These are phyloP conservation scores for Nannizziopsis barbatae DNA, from an alignment of 2,329 filamentous ascomycete genomes.

Conservation along the genomic window DNA sequence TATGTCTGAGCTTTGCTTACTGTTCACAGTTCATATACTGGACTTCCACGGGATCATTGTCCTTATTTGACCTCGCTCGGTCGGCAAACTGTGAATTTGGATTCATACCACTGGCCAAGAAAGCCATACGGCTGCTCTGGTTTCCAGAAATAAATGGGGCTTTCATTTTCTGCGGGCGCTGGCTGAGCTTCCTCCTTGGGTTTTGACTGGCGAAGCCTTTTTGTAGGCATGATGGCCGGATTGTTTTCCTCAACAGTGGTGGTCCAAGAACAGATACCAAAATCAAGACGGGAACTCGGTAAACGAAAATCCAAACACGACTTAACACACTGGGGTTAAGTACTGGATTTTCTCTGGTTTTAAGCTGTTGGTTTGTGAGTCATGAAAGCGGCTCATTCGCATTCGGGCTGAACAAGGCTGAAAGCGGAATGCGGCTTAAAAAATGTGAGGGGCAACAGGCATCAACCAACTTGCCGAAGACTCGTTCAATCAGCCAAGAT, in stretches of 20 bases:
- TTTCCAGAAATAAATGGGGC: slow-evolving; percentile 19
- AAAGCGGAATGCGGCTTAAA: too few species aligned
- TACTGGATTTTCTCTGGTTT: too few species aligned
- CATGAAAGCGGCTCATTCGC: too few species aligned
- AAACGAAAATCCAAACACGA: not conserved
- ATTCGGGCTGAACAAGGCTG: too few species aligned
- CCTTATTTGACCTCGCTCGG: not conserved
- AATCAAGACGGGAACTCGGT: too few species aligned
- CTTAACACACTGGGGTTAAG: not conserved
- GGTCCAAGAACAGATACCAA: too few species aligned
- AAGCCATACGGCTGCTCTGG: slow-evolving; percentile 18
- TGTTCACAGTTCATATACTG: slow-evolving; percentile 17
- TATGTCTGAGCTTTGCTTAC: slow-evolving; percentile 9
- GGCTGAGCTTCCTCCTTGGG: not conserved
- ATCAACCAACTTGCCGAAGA: too few species aligned
- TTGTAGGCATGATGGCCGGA: not conserved
- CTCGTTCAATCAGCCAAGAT: too few species aligned
- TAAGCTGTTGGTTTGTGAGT: too few species aligned
- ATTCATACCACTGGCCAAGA: slow-evolving; percentile 19
- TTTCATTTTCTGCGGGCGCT: not conserved
- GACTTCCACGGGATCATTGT: slow-evolving; percentile 2
- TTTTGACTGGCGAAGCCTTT: slow-evolving; percentile 1
- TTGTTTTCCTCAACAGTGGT: not conserved
- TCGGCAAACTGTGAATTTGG: slow-evolving; percentile 14
- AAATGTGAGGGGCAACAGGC: too few species aligned